These are phyloP conservation scores for Papiliotrema terrestris DNA, from an alignment of 1,284 basidiomycete species.

Conservation along the genomic window DNA sequence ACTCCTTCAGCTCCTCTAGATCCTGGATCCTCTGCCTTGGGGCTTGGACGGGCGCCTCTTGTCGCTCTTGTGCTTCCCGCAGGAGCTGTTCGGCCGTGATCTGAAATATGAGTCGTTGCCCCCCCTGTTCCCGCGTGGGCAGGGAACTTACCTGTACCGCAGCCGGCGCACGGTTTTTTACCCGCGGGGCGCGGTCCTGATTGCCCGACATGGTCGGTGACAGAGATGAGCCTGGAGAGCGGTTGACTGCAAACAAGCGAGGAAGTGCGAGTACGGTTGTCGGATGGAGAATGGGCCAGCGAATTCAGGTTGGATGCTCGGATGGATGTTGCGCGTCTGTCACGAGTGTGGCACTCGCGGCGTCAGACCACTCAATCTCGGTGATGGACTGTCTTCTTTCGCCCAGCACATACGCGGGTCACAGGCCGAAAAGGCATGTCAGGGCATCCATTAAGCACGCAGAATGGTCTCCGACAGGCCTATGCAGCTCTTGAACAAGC, in stretches of 20 bases:
- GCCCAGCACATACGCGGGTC: no score
- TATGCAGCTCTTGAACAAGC: no score
- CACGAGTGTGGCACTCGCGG: neutral
- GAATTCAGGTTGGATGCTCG: neutral
- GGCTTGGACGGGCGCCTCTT: conserved; percentile 84
- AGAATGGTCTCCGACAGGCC: no score
- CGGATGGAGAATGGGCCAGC: no score
- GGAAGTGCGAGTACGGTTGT: no score
- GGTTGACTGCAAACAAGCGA: neutral
- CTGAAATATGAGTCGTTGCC: conserved; percentile 47
- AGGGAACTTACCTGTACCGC: conserved; percentile 68
- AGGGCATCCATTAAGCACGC: no score
- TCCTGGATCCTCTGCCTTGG: conserved; percentile 96
- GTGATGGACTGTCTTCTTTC: neutral
- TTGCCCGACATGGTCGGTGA: conserved; percentile 5
- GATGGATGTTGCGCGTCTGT: neutral
- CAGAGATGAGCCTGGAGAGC: no score
- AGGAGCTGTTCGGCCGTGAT: conserved; percentile 97
- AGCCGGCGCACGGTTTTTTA: conserved; percentile 91
- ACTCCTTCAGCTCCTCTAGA: conserved; percentile 95
- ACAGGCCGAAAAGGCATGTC: no score
- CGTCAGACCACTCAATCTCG: neutral
- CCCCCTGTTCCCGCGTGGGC: neutral
- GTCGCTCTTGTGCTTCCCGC: conserved; percentile 95
- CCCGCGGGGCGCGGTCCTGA: conserved; percentile 57